Evolutionary conservation across 805 yeast species (phyloP).

Genomic region (Blastobotrys peoriensis): DNA sequence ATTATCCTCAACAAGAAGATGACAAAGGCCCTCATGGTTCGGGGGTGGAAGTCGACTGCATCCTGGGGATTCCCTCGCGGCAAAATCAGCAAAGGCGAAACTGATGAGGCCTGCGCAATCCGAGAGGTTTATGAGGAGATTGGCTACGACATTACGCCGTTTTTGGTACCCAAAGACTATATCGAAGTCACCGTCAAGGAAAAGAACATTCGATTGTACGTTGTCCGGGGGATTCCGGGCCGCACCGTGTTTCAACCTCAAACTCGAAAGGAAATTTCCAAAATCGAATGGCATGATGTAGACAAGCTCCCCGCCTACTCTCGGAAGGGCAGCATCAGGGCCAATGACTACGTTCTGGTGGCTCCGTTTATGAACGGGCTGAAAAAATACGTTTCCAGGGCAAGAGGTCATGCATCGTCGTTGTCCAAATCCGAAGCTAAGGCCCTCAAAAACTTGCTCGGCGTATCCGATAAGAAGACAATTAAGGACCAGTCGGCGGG

Average conservation of each 20-base stretch:
- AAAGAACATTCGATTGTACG: slow-evolving; percentile 77
- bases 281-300: slow-evolving; percentile 62
- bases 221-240: slow-evolving; percentile 74
- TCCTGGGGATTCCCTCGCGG: slow-evolving; percentile 97
- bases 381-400: slow-evolving; percentile 26
- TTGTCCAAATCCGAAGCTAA: slow-evolving; percentile 24
- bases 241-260: slow-evolving; percentile 68
- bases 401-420: slow-evolving; percentile 25
- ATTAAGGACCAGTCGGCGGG: slow-evolving; percentile 15
- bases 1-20: slow-evolving; percentile 71
- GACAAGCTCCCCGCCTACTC: slow-evolving; percentile 28
- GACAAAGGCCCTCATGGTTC: slow-evolving; percentile 69
- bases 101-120: slow-evolving; percentile 80
- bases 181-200: slow-evolving; percentile 77
- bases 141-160: slow-evolving; percentile 74
- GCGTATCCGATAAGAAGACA: slow-evolving; percentile 15
- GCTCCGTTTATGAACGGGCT: slow-evolving; percentile 34
- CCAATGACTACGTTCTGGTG: slow-evolving; percentile 29
- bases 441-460: slow-evolving; percentile 28
- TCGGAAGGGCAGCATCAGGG: slow-evolving; percentile 6
- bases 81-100: slow-evolving; percentile 88
- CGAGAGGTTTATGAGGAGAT: slow-evolving; percentile 93
- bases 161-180: slow-evolving; percentile 61
- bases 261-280: slow-evolving; percentile 82
- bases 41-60: slow-evolving; percentile 69